These are phyloP conservation scores for Podaxis carcinomalis DNA, from an alignment of 768 basidiomycete genomes.

Conservation along the genomic window DNA sequence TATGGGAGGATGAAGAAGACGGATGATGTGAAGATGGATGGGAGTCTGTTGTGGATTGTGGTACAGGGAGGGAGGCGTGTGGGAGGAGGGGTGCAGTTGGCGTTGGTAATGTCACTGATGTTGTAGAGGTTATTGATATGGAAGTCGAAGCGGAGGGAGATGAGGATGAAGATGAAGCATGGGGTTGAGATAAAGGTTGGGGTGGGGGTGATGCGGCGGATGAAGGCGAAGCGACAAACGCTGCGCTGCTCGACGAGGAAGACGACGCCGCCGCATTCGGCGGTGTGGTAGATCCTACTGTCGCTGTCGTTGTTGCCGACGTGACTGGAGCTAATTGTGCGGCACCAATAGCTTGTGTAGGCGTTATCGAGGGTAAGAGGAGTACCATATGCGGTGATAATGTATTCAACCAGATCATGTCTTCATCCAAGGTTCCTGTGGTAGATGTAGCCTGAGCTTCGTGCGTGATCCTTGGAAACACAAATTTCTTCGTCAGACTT, in stretches of 20 bases:
- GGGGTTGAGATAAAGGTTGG: not conserved
- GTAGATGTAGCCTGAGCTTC: not conserved
- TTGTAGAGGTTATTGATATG: not conserved
- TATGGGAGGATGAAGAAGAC: not conserved
- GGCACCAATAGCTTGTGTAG: not conserved
- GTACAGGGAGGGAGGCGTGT: not conserved
- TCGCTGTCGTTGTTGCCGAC: not conserved
- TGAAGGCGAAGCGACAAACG: not conserved
- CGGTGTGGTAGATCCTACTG: not conserved
- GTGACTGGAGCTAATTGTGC: not conserved
- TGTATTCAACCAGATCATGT: conserved; percentile 4
- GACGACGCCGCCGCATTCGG: not conserved
- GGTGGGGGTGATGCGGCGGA: not conserved
- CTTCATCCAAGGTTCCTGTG: not conserved
- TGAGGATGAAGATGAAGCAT: not conserved
- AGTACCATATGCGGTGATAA: conserved; percentile 8
- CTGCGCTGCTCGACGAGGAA: not conserved
- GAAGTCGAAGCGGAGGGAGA: not conserved
- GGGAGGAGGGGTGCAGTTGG: not conserved
- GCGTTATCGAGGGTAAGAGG: not conserved
- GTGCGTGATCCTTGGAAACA: conserved; percentile 32
- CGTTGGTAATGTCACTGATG: not conserved
- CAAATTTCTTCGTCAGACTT: conserved; percentile 48
- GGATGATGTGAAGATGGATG: not conserved
- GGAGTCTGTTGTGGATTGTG: not conserved